Conservation (phyloP, 208 protist species). For the Trypanosomatidae sp. region DNA sequence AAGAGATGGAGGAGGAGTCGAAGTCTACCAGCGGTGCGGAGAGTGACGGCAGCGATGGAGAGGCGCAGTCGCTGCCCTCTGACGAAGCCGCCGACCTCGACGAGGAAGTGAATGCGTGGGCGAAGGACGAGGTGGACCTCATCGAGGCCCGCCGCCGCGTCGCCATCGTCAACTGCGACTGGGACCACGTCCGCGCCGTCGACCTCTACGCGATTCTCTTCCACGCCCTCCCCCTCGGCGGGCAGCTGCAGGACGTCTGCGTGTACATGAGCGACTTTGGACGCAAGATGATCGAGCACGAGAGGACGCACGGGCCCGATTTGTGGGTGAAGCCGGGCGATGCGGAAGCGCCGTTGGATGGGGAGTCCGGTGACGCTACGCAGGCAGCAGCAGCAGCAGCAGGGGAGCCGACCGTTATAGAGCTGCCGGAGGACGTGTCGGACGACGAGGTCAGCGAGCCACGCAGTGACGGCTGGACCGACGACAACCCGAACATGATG, state of each 20-base stretch:
- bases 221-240: constrained; percentile 94
- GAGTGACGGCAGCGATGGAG: constrained; percentile 14
- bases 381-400: no score
- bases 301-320: constrained; percentile 78
- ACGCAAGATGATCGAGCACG: constrained; percentile 89
- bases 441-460: constrained; percentile 50
- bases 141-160: constrained; percentile 84
- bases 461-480: constrained; percentile 62
- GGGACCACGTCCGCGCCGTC: constrained; percentile 94
- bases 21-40: constrained; percentile 15
- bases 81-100: constrained; percentile 37
- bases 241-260: constrained; percentile 87
- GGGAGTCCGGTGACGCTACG: no score
- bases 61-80: constrained; percentile 22
- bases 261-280: constrained; percentile 97
- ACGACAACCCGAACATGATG: constrained; percentile 79
- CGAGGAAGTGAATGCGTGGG: constrained; percentile 78
- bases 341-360: background rate
- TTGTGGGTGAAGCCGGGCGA: constrained; percentile 76
- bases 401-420: no score
- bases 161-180: constrained; percentile 96
- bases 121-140: constrained; percentile 70
- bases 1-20: constrained; percentile 37
- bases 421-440: constrained; percentile 35
- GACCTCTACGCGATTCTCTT: constrained; percentile 96